phyloP scores from a whole-genome alignment of 352 stramenopile genomes.

The Plasmopara halstedii region DNA sequence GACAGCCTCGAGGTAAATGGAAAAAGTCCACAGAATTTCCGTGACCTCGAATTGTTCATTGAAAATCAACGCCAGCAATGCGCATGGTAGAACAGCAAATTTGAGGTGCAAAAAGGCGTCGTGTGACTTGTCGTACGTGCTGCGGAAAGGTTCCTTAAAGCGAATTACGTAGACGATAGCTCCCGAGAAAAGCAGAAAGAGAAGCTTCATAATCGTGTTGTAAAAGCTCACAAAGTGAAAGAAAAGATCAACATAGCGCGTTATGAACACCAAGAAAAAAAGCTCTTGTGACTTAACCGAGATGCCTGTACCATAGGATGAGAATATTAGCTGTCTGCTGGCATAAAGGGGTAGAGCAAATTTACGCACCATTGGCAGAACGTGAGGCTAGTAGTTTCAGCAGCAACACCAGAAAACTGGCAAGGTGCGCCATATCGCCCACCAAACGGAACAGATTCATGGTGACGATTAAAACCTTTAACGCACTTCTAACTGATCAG shows the following conservation, averaged over 20 bases:
- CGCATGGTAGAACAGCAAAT: constrained; percentile 95
- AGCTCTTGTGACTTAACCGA: constrained; percentile 99
- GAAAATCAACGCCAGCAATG: constrained; percentile 93
- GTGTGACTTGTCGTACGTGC: constrained; percentile 98
- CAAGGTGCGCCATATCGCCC: constrained; percentile 98
- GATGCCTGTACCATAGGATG: constrained; percentile 73
- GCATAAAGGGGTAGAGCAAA: neutral
- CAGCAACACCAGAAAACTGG: constrained; percentile 98
- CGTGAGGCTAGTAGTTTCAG: constrained; percentile 90
- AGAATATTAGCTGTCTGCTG: neutral
- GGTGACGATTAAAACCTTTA: neutral
- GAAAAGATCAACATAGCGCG: constrained; percentile 98
- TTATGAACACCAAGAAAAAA: constrained; percentile 98
- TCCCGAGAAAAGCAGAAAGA: constrained; percentile 96
- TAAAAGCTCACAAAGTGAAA: constrained; percentile 94
- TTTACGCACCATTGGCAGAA: constrained; percentile 54
- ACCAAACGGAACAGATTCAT: constrained; percentile 98
- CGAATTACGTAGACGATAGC: constrained; percentile 98
- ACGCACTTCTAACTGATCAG: neutral
- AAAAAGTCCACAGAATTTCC: constrained; percentile 98
- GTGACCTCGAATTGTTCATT: constrained; percentile 90
- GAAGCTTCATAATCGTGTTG: constrained; percentile 98
- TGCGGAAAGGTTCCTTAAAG: constrained; percentile 93
- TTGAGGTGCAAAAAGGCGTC: constrained; percentile 98
- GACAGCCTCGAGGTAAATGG: constrained; percentile 98